Percentiles rank a stretch among this genome's conserved stretches.
Evolutionary conservation across 2,329 filamentous ascomycete genomes (phyloP).

Genomic region (Xylaria hypoxylon): DNA sequence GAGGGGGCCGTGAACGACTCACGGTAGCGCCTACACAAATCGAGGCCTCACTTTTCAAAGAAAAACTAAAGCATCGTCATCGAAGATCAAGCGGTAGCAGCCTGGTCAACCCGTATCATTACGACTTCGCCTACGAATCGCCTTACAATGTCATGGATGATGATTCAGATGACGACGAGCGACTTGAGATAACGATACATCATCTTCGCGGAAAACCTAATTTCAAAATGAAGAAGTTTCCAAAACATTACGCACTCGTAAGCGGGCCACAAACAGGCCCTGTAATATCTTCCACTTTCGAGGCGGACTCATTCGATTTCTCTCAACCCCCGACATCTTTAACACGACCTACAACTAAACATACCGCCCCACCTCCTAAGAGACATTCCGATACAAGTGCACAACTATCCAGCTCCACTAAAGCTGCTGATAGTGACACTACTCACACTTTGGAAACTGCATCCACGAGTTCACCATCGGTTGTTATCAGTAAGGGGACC

Average conservation of each 20-base stretch:
- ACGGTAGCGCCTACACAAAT: conserved; percentile 31
- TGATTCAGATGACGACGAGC: conserved; percentile 59
- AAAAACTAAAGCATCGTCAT: conserved; percentile 52
- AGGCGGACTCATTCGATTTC: conserved; percentile 54
- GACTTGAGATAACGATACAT: conserved; percentile 56
- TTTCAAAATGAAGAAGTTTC: conserved; percentile 56
- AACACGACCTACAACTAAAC: conserved; percentile 5
- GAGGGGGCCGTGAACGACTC: conserved; percentile 41
- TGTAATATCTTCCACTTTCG: conserved; percentile 43
- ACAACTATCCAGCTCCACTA: background rate
- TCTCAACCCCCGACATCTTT: conserved; percentile 50
- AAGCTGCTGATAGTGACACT: background rate
- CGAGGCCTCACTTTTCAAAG: conserved; percentile 44
- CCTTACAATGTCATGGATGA: conserved; percentile 58
- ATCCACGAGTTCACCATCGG: conserved; percentile 43
- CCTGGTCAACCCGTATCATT: conserved; percentile 54
- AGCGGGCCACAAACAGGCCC: conserved; percentile 49
- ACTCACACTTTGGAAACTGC: conserved; percentile 29
- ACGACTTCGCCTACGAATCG: conserved; percentile 52
- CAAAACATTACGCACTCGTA: conserved; percentile 55
- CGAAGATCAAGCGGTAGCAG: conserved; percentile 65
- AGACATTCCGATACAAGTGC: background rate
- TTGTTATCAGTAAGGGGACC: conserved; percentile 28
- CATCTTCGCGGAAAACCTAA: conserved; percentile 52
- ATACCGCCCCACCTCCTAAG: conserved; percentile 2